Percentiles rank a stretch among this genome's conserved stretches.
phyloP scores from a whole-genome alignment of 306 rosid species.

The Arachis stenosperma region DNA sequence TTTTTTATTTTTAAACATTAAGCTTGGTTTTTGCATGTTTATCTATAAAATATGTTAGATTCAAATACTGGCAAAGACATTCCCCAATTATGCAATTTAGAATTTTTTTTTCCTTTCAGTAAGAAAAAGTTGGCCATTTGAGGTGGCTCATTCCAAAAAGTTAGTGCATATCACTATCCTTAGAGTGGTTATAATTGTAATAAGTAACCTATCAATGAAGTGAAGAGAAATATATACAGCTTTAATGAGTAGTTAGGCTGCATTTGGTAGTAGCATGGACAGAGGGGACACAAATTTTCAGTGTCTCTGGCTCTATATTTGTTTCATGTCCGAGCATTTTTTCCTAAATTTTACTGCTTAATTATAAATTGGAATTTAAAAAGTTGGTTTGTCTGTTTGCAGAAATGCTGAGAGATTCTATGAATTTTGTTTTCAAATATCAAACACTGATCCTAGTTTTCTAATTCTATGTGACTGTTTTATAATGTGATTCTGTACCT shows the following conservation, averaged over 20 bases:
- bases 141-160: not conserved
- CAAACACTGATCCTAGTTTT: not conserved
- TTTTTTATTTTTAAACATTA: not conserved
- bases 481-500: conserved; percentile 8
- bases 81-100: not conserved
- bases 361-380: not conserved
- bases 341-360: not conserved
- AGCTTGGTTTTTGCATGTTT: not conserved
- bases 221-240: too few species aligned
- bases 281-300: too few species aligned
- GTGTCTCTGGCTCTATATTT: too few species aligned
- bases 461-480: conserved; percentile 4
- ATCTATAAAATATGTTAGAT: not conserved
- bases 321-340: not conserved
- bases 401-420: not conserved
- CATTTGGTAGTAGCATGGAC: too few species aligned
- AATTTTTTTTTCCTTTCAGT: not conserved
- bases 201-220: too few species aligned
- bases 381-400: conserved; percentile 8
- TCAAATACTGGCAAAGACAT: not conserved
- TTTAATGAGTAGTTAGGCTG: too few species aligned
- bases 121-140: not conserved
- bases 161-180: not conserved
- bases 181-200: too few species aligned
- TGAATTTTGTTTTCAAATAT: conserved; percentile 1